Conservation (phyloP, 2,329 filamentous ascomycete genomes). For the Daldinia sp. region DNA sequence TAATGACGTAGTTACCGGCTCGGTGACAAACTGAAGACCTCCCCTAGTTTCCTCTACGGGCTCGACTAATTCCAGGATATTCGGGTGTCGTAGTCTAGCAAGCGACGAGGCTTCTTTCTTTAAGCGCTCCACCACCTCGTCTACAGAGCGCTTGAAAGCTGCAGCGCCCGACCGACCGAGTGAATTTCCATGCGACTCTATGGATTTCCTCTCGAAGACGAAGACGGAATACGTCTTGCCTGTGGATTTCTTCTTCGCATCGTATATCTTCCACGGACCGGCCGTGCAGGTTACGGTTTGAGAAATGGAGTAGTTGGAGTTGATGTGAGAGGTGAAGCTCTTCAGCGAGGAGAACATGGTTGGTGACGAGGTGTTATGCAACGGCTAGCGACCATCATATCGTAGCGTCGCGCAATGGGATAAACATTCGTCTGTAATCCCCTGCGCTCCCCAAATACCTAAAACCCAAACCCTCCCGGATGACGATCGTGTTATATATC, state of each 20-base stretch:
- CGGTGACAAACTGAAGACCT: constrained; percentile 94
- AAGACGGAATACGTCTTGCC: constrained; percentile 92
- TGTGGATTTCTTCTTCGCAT: constrained; percentile 96
- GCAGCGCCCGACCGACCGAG: constrained; percentile 73
- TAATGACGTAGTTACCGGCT: constrained; percentile 90
- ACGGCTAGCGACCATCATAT: constrained; percentile 47
- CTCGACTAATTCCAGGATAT: constrained; percentile 90
- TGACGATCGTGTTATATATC: constrained; percentile 12
- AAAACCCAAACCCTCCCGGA: constrained; percentile 13
- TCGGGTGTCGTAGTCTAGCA: constrained; percentile 89
- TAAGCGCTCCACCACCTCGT: constrained; percentile 90
- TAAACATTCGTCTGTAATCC: constrained; percentile 39
- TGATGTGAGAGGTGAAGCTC: constrained; percentile 93
- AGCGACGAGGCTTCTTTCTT: constrained; percentile 93
- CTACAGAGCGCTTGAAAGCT: constrained; percentile 81
- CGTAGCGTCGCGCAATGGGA: constrained; percentile 38
- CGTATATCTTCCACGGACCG: constrained; percentile 97
- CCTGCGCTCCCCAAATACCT: constrained; percentile 13
- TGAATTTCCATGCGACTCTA: constrained; percentile 76
- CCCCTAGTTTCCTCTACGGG: constrained; percentile 95
- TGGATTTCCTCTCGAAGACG: constrained; percentile 88
- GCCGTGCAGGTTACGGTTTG: constrained; percentile 80
- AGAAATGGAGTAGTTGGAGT: constrained; percentile 88
- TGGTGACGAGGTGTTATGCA: constrained; percentile 41
- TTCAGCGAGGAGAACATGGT: constrained; percentile 95